phyloP scores from a whole-genome alignment of 305 asterid genomes.

The Fraxinus sp. region DNA sequence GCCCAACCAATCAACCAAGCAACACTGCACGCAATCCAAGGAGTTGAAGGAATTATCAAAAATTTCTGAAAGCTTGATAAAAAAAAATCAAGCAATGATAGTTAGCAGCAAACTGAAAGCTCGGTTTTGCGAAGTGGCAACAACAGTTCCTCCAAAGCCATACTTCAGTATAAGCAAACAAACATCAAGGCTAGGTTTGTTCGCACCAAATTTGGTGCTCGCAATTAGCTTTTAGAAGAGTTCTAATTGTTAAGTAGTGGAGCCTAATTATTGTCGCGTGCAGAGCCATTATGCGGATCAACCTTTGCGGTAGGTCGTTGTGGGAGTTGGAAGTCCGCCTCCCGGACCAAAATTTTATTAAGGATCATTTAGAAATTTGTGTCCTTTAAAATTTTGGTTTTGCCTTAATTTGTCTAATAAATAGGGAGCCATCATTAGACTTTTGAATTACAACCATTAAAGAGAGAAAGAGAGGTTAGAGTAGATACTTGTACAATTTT shows the following conservation, averaged over 20 bases:
- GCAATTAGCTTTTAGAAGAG: not conserved
- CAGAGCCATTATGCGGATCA: not conserved
- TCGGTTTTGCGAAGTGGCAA: not conserved
- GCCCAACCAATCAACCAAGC: slow-evolving; percentile 99
- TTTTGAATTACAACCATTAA: not conserved
- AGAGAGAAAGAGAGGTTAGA: not conserved
- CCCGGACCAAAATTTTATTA: not conserved
- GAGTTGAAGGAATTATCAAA: slow-evolving; percentile 2
- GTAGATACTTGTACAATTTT: not conserved
- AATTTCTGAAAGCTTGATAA: not conserved
- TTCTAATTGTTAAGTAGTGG: not conserved
- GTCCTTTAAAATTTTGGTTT: not conserved
- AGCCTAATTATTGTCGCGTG: not conserved
- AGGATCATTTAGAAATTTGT: not conserved
- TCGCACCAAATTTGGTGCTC: slow-evolving; percentile 5
- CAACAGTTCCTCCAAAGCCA: not conserved
- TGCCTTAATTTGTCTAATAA: not conserved
- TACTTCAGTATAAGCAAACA: not conserved
- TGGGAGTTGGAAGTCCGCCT: not conserved
- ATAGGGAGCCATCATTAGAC: not conserved
- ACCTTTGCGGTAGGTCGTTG: not conserved
- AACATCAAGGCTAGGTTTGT: not conserved
- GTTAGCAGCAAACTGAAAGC: slow-evolving; percentile 11
- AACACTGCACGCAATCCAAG: slow-evolving; percentile 46
- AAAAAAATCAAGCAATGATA: slow-evolving; percentile 1